Conservation (phyloP, 2,329 filamentous ascomycete genomes). For the Endoconidiophora polonica region DNA sequence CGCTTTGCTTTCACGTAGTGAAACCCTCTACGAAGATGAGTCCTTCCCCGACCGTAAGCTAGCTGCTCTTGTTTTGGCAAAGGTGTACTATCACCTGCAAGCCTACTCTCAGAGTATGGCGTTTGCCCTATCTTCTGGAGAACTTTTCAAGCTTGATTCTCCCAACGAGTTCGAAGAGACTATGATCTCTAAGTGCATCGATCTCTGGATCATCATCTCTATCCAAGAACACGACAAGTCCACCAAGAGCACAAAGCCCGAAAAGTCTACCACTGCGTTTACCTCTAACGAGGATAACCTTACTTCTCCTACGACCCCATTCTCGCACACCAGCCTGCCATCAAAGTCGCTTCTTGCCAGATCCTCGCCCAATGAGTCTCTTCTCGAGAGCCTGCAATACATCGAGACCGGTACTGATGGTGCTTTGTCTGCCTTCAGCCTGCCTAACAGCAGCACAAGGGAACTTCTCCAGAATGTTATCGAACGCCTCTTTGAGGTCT, state of each 20-base stretch:
- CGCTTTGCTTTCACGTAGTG: conserved; percentile 35
- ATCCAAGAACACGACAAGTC: conserved; percentile 30
- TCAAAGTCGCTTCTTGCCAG: conserved; percentile 92
- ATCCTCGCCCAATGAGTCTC: conserved; percentile 2
- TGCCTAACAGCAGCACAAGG: conserved; percentile 53
- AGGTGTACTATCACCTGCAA: conserved; percentile 97
- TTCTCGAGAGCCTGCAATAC: conserved; percentile 36
- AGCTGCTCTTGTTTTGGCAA: conserved; percentile 83
- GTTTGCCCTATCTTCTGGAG: conserved; percentile 85
- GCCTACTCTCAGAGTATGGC: conserved; percentile 99
- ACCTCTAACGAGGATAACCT: conserved; percentile 52
- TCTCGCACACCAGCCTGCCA: conserved; percentile 82
- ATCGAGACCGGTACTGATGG: conserved; percentile 1
- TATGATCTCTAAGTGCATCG: conserved; percentile 94
- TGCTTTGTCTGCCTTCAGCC: conserved; percentile 34
- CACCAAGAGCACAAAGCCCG: conserved; percentile 24
- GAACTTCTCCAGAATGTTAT: conserved; percentile 69
- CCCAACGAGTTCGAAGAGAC: conserved; percentile 96
- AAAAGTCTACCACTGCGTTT: conserved; percentile 54
- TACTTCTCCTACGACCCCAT: conserved; percentile 81
- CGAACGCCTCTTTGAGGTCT: conserved; percentile 79
- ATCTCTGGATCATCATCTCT: conserved; percentile 79
- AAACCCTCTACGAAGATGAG: conserved; percentile 94
- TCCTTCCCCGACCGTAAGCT: conserved; percentile 85
- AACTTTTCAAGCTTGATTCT: conserved; percentile 83